Evolutionary conservation across 495 filamentous ascomycete species (phyloP).

Genomic region (Massariosphaeria phaeospora): DNA sequence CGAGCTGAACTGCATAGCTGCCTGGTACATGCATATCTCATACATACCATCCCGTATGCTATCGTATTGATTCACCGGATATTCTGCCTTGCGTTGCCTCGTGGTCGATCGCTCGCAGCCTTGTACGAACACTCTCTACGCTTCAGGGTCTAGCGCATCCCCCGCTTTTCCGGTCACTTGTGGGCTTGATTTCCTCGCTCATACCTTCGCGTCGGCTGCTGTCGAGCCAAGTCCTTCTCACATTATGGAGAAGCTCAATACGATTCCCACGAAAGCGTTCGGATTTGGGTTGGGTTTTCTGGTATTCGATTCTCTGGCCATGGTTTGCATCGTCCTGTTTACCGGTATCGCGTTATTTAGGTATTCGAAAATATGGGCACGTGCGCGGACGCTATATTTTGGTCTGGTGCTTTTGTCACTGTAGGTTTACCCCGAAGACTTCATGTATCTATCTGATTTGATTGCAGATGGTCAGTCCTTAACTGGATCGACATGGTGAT

Average conservation of each 20-base stretch:
- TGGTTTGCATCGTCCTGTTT: not conserved
- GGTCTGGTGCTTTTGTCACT: not conserved
- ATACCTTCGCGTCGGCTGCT: too few relatives aligned
- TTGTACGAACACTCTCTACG: too few relatives aligned
- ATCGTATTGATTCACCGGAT: too few relatives aligned
- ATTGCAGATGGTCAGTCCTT: not conserved
- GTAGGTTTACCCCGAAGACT: not conserved
- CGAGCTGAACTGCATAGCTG: too few relatives aligned
- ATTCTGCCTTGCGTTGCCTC: too few relatives aligned
- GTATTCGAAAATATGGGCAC: not conserved
- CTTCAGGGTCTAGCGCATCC: too few relatives aligned
- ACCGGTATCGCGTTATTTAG: not conserved
- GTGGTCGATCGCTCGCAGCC: too few relatives aligned
- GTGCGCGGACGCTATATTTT: not conserved
- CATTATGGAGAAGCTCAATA: not conserved
- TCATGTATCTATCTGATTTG: not conserved
- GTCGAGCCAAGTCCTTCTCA: too few relatives aligned
- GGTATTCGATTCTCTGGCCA: not conserved
- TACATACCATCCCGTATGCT: too few relatives aligned
- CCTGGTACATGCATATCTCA: too few relatives aligned
- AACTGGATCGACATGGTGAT: constrained; percentile 1
- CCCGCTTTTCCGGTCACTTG: too few relatives aligned
- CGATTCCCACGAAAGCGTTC: not conserved
- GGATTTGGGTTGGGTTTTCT: not conserved
- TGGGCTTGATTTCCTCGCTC: too few relatives aligned